Evolutionary conservation across 2,329 filamentous ascomycete genomes (phyloP).

Genomic region (Aphanocladium album): DNA sequence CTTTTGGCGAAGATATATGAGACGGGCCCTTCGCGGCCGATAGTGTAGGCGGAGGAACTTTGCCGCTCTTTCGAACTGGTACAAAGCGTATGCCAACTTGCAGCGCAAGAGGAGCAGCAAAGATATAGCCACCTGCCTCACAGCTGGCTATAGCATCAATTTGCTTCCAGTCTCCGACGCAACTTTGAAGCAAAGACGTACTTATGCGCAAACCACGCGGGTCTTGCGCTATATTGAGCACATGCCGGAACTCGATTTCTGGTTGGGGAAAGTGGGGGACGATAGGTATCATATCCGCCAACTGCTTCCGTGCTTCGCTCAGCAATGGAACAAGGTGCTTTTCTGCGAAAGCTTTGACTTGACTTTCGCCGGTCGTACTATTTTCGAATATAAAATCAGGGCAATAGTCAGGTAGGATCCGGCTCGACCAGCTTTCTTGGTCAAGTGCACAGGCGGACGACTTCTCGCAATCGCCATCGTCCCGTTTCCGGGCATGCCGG

Average conservation of each 20-base stretch:
- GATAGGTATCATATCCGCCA: constrained; percentile 45
- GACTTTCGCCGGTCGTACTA: constrained; percentile 35
- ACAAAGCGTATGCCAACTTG: constrained; percentile 37
- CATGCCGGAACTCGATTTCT: constrained; percentile 52
- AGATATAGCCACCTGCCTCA: constrained; percentile 54
- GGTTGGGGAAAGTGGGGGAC: constrained; percentile 46
- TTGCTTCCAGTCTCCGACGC: constrained; percentile 41
- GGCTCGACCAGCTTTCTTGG: constrained; percentile 30
- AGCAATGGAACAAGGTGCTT: neutral
- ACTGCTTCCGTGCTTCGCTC: constrained; percentile 37
- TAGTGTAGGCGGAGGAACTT: constrained; percentile 52
- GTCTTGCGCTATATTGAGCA: constrained; percentile 51
- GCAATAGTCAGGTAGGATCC: constrained; percentile 18
- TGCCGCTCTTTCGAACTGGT: constrained; percentile 51
- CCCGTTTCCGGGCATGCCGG: neutral
- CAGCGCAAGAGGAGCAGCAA: constrained; percentile 45
- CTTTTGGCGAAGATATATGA: constrained; percentile 45
- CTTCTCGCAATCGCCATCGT: neutral
- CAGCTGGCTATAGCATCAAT: constrained; percentile 45
- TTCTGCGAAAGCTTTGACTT: constrained; percentile 19
- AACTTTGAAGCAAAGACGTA: constrained; percentile 42
- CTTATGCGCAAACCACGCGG: constrained; percentile 46
- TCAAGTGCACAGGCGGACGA: constrained; percentile 19
- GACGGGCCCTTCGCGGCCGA: constrained; percentile 44
- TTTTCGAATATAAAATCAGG: constrained; percentile 50